These are phyloP conservation scores for Helicocarpus griseus DNA, from an alignment of 2,329 filamentous ascomycete genomes.

Conservation along the genomic window DNA sequence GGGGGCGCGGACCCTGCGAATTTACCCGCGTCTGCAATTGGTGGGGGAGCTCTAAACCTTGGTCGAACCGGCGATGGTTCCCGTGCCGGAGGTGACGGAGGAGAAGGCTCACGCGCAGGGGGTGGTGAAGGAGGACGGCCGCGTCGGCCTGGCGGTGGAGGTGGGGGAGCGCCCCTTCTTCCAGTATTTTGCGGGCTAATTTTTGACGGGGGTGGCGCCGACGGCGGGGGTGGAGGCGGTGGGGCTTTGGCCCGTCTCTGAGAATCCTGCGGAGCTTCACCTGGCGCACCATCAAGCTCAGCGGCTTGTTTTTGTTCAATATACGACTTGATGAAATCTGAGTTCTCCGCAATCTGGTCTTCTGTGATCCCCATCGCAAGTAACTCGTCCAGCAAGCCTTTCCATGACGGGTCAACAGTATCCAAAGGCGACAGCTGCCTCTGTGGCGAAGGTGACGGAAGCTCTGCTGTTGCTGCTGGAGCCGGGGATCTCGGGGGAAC, in stretches of 20 bases:
- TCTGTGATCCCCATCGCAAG: conserved; percentile 57
- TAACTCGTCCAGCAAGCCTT: conserved; percentile 52
- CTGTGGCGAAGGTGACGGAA: conserved; percentile 25
- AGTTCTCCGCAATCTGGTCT: conserved; percentile 57
- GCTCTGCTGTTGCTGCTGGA: conserved; percentile 17
- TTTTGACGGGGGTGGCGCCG: conserved; percentile 30
- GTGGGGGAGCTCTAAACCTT: conserved; percentile 75
- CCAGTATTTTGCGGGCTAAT: conserved; percentile 56
- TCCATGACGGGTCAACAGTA: conserved; percentile 52
- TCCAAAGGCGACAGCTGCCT: conserved; percentile 36
- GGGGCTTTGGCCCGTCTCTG: conserved; percentile 45
- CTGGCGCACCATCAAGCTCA: conserved; percentile 32
- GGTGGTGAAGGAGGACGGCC: conserved; percentile 23
- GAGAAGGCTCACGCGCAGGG: conserved; percentile 42
- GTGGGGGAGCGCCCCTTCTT: conserved; percentile 51
- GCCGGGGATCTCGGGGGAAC: conserved; percentile 32
- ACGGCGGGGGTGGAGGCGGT: conserved; percentile 53
- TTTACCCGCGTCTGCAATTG: conserved; percentile 81
- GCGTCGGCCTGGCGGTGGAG: conserved; percentile 43
- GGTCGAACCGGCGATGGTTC: conserved; percentile 62
- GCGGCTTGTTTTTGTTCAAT: conserved; percentile 53
- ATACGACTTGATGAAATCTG: conserved; percentile 59
- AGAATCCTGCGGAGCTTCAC: conserved; percentile 32
- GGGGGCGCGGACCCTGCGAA: conserved; percentile 52
- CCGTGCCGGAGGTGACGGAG: conserved; percentile 52